Conservation (phyloP, 192 early-diverging fungal species). For the Haplosporangium gracile region DNA sequence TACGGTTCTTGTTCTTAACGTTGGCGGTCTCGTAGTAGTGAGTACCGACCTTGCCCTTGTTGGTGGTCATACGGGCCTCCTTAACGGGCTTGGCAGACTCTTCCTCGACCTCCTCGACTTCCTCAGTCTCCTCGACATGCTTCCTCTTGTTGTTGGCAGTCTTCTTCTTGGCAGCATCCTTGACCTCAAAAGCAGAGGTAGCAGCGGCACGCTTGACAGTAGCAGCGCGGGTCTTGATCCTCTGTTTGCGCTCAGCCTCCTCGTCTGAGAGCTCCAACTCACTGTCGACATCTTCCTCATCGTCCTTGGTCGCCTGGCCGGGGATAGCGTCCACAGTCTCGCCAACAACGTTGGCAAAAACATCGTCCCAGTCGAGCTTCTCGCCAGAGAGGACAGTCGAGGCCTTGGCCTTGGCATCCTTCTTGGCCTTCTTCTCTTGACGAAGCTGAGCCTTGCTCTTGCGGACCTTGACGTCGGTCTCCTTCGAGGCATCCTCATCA, state of each 20-base stretch:
- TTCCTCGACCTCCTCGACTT: conserved; percentile 45
- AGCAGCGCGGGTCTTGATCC: conserved; percentile 47
- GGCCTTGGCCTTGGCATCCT: conserved; percentile 56
- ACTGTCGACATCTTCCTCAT: conserved; percentile 64
- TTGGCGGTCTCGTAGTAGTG: conserved; percentile 96
- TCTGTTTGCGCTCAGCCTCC: conserved; percentile 55
- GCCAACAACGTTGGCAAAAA: conserved; percentile 86
- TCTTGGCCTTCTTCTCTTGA: conserved; percentile 60
- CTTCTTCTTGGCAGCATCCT: conserved; percentile 33
- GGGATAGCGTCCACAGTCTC: conserved; percentile 61
- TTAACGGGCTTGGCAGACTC: conserved; percentile 66
- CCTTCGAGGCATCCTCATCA: conserved; percentile 57
- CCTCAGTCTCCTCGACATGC: conserved; percentile 43
- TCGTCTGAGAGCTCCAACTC: conserved; percentile 61
- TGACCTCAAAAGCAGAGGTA: conserved; percentile 34
- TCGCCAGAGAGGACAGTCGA: conserved; percentile 46
- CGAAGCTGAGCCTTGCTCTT: conserved; percentile 57
- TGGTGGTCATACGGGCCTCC: conserved; percentile 87
- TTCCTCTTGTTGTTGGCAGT: conserved; percentile 33
- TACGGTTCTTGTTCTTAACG: conserved; percentile 95
- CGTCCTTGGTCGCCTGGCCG: conserved; percentile 53
- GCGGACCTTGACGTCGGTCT: conserved; percentile 40
- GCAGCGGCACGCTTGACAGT: conserved; percentile 45
- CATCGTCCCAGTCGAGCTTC: conserved; percentile 88
- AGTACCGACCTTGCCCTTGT: conserved; percentile 91